phyloP scores from a whole-genome alignment of 2,329 filamentous ascomycete species.

The Celoporthe dispersa region DNA sequence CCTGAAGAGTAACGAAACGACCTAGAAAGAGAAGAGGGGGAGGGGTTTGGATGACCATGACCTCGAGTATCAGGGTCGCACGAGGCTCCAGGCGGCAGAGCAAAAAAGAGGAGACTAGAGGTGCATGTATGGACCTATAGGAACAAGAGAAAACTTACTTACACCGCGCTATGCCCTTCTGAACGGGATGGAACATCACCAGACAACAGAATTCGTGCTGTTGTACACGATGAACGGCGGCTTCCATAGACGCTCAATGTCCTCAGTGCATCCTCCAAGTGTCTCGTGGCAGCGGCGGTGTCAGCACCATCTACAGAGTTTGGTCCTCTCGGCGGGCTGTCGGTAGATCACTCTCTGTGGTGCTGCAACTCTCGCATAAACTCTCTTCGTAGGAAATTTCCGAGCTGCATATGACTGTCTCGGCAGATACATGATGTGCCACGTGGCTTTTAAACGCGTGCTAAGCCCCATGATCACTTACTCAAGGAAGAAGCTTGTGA shows the following conservation, averaged over 20 bases:
- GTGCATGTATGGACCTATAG: no score
- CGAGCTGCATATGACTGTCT: no score
- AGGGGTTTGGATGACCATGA: no score
- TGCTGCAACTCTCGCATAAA: no score
- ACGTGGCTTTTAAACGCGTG: background rate
- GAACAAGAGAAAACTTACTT: background rate
- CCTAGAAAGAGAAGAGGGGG: no score
- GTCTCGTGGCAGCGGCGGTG: constrained; percentile 20
- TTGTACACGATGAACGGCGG: constrained; percentile 18
- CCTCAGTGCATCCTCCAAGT: constrained; percentile 2
- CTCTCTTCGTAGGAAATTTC: no score
- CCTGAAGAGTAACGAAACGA: background rate
- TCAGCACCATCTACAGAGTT: constrained; percentile 18
- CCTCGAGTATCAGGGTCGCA: background rate
- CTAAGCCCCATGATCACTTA: background rate
- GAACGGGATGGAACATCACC: constrained; percentile 21
- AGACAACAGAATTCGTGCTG: constrained; percentile 7
- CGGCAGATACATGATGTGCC: constrained; percentile 6
- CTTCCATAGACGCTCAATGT: constrained; percentile 19
- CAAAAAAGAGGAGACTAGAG: no score
- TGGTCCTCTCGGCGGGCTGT: background rate
- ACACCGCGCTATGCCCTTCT: background rate
- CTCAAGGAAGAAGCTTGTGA: background rate
- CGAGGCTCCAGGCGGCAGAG: no score
- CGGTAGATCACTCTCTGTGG: background rate